Conservation (phyloP, 2,329 filamentous ascomycete species). For the Colletotrichum sp. region DNA sequence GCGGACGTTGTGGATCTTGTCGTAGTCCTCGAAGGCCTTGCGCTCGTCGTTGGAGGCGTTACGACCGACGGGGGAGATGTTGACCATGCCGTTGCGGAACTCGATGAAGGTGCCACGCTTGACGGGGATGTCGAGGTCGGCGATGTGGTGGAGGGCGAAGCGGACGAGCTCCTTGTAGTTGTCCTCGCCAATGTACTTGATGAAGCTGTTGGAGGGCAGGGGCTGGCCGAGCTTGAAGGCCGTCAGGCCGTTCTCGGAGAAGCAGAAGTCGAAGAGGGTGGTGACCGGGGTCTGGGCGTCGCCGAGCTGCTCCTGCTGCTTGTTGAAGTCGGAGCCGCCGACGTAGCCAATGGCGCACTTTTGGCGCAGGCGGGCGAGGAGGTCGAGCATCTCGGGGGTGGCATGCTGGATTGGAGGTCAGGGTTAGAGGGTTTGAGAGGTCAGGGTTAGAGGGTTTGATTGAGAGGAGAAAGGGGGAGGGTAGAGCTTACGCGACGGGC, state of each 20-base stretch:
- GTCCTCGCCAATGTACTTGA: conserved; percentile 85
- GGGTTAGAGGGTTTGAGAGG: not conserved
- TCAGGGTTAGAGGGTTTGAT: not conserved
- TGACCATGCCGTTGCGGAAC: conserved; percentile 92
- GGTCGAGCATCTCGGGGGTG: conserved; percentile 80
- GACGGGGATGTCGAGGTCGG: conserved; percentile 82
- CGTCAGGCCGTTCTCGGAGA: conserved; percentile 94
- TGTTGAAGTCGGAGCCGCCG: conserved; percentile 87
- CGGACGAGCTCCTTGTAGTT: conserved; percentile 79
- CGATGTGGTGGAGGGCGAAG: conserved; percentile 82
- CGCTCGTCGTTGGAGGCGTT: conserved; percentile 85
- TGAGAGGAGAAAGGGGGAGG: not conserved
- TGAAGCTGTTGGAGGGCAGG: conserved; percentile 84
- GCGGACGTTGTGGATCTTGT: conserved; percentile 78
- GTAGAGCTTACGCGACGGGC: conserved; percentile 71
- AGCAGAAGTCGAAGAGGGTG: conserved; percentile 95
- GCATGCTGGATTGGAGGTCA: conserved; percentile 54
- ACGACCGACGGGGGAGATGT: conserved; percentile 81
- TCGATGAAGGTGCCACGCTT: conserved; percentile 87
- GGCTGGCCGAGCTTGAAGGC: conserved; percentile 83
- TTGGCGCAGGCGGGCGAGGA: conserved; percentile 81
- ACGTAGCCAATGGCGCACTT: conserved; percentile 92
- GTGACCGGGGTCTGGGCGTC: conserved; percentile 70
- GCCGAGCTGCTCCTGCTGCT: conserved; percentile 97
- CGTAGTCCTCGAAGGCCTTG: conserved; percentile 81